These are phyloP conservation scores for Peniophora sp. DNA, from an alignment of 1,284 basidiomycete genomes.

Conservation along the genomic window DNA sequence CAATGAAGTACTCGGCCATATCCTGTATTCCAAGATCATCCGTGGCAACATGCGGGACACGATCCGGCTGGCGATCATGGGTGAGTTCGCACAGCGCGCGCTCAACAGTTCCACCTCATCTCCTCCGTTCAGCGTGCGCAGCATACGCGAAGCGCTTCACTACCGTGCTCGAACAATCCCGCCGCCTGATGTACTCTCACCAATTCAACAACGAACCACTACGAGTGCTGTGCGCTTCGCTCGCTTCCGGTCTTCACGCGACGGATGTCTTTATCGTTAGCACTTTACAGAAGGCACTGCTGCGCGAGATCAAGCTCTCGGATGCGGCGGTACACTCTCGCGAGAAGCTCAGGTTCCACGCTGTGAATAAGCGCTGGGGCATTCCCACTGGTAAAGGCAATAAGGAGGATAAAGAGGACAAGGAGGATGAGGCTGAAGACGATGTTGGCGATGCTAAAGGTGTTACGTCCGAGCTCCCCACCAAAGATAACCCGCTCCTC, in stretches of 20 bases:
- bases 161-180: constrained; percentile 60
- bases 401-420: constrained; percentile 25
- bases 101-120: neutral
- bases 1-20: constrained; percentile 75
- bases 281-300: constrained; percentile 74
- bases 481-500: constrained; percentile 66
- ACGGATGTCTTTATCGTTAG: constrained; percentile 70
- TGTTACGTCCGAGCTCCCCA: constrained; percentile 37
- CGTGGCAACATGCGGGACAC: constrained; percentile 57
- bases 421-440: constrained; percentile 21
- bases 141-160: constrained; percentile 48
- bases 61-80: constrained; percentile 64
- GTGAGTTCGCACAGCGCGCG: constrained; percentile 44
- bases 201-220: constrained; percentile 81
- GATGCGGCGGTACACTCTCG: constrained; percentile 57
- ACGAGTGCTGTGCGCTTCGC: constrained; percentile 62
- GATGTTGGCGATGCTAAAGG: constrained; percentile 15
- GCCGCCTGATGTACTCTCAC: constrained; percentile 62
- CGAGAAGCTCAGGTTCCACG: constrained; percentile 53
- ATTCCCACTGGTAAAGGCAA: constrained; percentile 15
- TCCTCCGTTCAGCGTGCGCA: constrained; percentile 59
- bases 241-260: constrained; percentile 60
- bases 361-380: constrained; percentile 44
- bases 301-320: constrained; percentile 65
- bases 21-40: constrained; percentile 72